Base-by-base conservation (phyloP, 164 flowering plant genomes). In the Tetrastigma voinierianum region DNA sequence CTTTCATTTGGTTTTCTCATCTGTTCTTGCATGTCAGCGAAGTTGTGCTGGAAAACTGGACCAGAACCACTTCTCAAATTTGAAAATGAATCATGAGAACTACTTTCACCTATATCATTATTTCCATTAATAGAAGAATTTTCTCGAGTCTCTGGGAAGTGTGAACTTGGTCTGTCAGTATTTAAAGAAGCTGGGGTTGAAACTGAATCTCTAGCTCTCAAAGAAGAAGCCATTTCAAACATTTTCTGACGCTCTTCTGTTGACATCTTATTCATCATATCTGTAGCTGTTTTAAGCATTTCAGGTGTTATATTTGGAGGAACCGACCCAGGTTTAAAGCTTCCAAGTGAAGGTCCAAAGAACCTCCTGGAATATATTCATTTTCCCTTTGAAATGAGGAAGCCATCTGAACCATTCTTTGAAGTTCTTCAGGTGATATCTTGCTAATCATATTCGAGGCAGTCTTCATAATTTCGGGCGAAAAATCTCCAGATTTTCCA, bases 1-100 rank as follows among this genome's bases (percentile, higher is more conserved):
- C 90, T 62, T 88, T 89, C 98, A 93, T 84, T 74, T 90, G 94
- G 77, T 84, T 87, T 87, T 77, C 88, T 81, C 88, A 95, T 88
- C 68, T 92, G 98, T 54, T 89, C 93, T 80, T 92, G 98, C 66
- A 95, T 15, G 81, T 84, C 86, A 69, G 73, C 80, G n/a, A n/a
- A 48, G 76, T 60, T 56, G 94, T 74, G 70, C 46, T 15, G 85
- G 82, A 55, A 86, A 77, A 67, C 67, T 78, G 46, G 84, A 46
- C 12, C 68, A 51, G 84, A 46, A 25, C 64, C 72, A 54, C 66
- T 69, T 64, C 82, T 56, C 18, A 71, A 64, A 72, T 74, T 78
- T 44, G 82, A 47, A 70, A 66, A 67, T 32, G 62, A 51, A 51
- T 67, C 56, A 52, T 65, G 52, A 21, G 86, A 79, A 74, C 87